Evolutionary conservation across 192 early-diverging fungal genomes (phyloP).

Genomic region (Coemansia interrupta): DNA sequence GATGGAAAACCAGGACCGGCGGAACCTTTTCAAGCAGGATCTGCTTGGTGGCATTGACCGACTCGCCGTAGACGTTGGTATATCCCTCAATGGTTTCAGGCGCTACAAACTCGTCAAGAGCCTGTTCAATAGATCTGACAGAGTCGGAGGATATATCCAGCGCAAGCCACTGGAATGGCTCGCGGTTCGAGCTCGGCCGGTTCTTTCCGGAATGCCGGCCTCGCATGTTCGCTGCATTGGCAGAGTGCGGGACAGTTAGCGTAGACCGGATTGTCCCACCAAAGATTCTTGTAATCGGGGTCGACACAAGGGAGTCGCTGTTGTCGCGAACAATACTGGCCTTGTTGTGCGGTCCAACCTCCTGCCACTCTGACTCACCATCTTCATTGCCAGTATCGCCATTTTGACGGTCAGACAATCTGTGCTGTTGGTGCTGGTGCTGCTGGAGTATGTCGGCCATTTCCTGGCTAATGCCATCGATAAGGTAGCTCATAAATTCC

Average conservation of each 20-base stretch:
- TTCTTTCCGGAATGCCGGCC: constrained; percentile 28
- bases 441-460: constrained; percentile 40
- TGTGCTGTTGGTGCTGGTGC: background rate
- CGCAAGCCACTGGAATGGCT: constrained; percentile 85
- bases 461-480: constrained; percentile 96
- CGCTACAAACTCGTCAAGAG: constrained; percentile 70
- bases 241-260: constrained; percentile 57
- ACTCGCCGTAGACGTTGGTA: constrained; percentile 25
- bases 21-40: constrained; percentile 77
- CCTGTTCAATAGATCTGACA: constrained; percentile 81
- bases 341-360: constrained; percentile 84
- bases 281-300: constrained; percentile 86
- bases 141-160: constrained; percentile 79
- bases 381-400: constrained; percentile 5
- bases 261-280: constrained; percentile 77
- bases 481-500: constrained; percentile 88
- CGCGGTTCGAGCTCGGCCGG: constrained; percentile 77
- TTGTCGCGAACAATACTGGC: constrained; percentile 51
- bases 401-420: background rate
- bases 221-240: background rate
- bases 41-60: constrained; percentile 76
- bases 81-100: constrained; percentile 85
- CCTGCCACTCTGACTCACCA: constrained; percentile 69
- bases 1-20: constrained; percentile 85
- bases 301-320: constrained; percentile 46